These are phyloP conservation scores for Tillandsia fasciculata DNA, from an alignment of 176 grass and related monocot genomes.

Conservation along the genomic window DNA sequence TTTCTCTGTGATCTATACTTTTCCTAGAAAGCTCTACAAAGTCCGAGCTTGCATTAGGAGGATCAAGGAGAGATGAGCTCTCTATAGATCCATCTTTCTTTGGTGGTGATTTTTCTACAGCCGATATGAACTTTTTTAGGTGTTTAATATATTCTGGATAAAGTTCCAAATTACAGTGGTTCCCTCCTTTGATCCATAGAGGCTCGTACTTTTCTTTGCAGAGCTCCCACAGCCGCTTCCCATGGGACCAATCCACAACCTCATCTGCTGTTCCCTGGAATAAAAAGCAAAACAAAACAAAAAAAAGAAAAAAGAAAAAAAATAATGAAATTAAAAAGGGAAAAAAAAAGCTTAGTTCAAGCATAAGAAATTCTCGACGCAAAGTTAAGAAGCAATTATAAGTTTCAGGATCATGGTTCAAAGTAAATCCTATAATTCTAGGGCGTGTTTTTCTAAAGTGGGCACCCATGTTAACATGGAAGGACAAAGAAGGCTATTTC, in stretches of 20 bases:
- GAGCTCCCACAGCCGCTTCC: slow-evolving; percentile 75
- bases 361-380: background rate
- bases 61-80: slow-evolving; percentile 27
- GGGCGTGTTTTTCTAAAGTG: no score
- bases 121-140: slow-evolving; percentile 76
- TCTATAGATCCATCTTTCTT: slow-evolving; percentile 28
- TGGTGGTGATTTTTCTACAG: slow-evolving; percentile 53
- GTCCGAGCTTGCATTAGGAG: slow-evolving; percentile 25
- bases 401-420: no score
- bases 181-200: slow-evolving; percentile 89
- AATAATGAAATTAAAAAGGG: background rate
- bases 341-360: background rate
- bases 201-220: slow-evolving; percentile 98
- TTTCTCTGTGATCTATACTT: slow-evolving; percentile 60
- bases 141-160: slow-evolving; percentile 90
- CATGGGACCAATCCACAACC: slow-evolving; percentile 86
- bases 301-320: no score
- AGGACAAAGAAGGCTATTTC: no score
- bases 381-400: no score
- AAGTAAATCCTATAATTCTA: no score
- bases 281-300: slow-evolving; percentile 1
- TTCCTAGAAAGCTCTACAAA: slow-evolving; percentile 41
- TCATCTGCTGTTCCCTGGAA: slow-evolving; percentile 83
- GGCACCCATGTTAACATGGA: no score
- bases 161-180: slow-evolving; percentile 89